Evolutionary conservation across 495 filamentous ascomycete genomes (phyloP).

Genomic region (Xylaria telfairii): DNA sequence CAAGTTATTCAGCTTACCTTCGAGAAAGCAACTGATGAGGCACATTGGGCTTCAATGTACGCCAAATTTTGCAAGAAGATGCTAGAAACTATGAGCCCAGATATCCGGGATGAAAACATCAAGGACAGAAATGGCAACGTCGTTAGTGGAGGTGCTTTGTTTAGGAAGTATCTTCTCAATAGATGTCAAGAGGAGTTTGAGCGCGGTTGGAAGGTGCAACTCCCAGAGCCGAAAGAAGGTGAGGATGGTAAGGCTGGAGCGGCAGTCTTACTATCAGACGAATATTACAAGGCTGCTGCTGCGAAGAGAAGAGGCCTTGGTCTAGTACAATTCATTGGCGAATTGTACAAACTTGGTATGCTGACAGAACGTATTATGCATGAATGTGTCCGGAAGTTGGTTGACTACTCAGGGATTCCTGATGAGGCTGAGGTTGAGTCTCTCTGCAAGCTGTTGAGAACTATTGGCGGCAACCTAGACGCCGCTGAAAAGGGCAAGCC

Average conservation of each 20-base stretch:
- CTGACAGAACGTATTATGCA: slow-evolving; percentile 99
- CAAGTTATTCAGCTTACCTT: slow-evolving; percentile 99
- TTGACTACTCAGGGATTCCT: slow-evolving; percentile 91
- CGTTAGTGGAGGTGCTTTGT: slow-evolving; percentile 89
- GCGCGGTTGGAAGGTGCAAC: slow-evolving; percentile 93
- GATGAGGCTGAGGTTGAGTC: slow-evolving; percentile 97
- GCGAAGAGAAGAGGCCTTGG: slow-evolving; percentile 97
- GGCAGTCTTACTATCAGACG: slow-evolving; percentile 85
- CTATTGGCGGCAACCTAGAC: slow-evolving; percentile 87
- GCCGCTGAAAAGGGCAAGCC: slow-evolving; percentile 75
- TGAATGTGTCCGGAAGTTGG: slow-evolving; percentile 94
- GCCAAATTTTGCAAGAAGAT: slow-evolving; percentile 98
- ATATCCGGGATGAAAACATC: slow-evolving; percentile 94
- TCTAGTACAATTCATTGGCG: slow-evolving; percentile 98
- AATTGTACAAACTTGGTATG: slow-evolving; percentile 98
- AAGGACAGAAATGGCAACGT: slow-evolving; percentile 83
- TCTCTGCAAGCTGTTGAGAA: slow-evolving; percentile 87
- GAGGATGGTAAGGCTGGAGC: slow-evolving; percentile 67
- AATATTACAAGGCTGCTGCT: slow-evolving; percentile 94
- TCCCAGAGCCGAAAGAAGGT: slow-evolving; percentile 82
- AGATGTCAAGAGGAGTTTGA: slow-evolving; percentile 99
- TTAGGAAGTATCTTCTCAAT: slow-evolving; percentile 98
- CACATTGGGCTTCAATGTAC: slow-evolving; percentile 99
- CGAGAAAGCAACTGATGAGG: slow-evolving; percentile 98
- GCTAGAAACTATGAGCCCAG: slow-evolving; percentile 92